These are phyloP conservation scores for Alternaria panax DNA, from an alignment of 2,329 filamentous ascomycete genomes.

Conservation along the genomic window DNA sequence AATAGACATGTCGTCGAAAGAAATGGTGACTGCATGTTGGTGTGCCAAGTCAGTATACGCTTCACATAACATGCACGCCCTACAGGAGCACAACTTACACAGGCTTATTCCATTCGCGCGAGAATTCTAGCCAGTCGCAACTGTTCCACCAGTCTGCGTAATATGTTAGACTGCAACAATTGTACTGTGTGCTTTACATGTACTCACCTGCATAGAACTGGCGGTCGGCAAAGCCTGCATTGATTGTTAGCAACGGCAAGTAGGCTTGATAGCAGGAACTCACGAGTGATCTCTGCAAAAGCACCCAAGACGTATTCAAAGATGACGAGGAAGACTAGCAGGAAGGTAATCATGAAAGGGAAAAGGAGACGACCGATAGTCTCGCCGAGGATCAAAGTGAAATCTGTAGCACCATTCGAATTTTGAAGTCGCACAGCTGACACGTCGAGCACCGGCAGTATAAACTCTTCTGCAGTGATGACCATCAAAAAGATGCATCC, in stretches of 20 bases:
- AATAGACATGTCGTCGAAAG: slow-evolving; percentile 92
- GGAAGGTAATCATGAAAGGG: slow-evolving; percentile 95
- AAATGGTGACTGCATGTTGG: slow-evolving; percentile 73
- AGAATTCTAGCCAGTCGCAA: slow-evolving; percentile 94
- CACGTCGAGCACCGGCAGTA: slow-evolving; percentile 84
- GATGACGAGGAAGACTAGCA: slow-evolving; percentile 96
- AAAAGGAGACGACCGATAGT: slow-evolving; percentile 91
- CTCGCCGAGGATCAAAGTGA: slow-evolving; percentile 81
- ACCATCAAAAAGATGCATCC: slow-evolving; percentile 96
- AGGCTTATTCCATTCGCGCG: slow-evolving; percentile 55
- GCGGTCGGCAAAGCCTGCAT: slow-evolving; percentile 6
- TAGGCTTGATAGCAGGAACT: slow-evolving; percentile 20
- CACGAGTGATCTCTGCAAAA: slow-evolving; percentile 86
- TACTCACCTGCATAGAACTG: slow-evolving; percentile 16
- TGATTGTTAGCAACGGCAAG: not conserved
- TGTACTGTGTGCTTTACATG: slow-evolving; percentile 40
- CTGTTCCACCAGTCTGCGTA: slow-evolving; percentile 69
- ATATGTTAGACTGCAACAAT: slow-evolving; percentile 55
- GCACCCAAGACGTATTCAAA: slow-evolving; percentile 97
- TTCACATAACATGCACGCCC: slow-evolving; percentile 78
- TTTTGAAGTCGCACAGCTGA: slow-evolving; percentile 65
- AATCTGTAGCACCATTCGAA: slow-evolving; percentile 65
- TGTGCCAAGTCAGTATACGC: slow-evolving; percentile 70
- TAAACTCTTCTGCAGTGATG: slow-evolving; percentile 91
- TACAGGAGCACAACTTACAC: not conserved